Percentiles rank a stretch among this genome's conserved stretches.
Conservation (phyloP, 2,329 filamentous ascomycete species). For the Arthrobotrys musiformis region DNA sequence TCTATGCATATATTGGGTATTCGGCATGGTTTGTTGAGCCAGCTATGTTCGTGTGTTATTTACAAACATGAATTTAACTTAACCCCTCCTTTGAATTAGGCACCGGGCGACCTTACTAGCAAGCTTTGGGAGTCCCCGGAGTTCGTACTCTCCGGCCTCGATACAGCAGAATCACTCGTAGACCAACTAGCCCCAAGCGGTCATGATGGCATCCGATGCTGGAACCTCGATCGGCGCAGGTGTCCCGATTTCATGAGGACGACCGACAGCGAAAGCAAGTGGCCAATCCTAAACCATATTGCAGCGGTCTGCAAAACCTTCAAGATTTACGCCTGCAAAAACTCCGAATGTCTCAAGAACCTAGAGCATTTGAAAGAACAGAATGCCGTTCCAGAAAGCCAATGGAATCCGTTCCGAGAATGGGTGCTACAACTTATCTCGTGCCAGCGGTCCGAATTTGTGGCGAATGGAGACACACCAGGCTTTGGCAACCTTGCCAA, state of each 20-base stretch:
- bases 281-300: slow-evolving; percentile 16
- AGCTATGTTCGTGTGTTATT: neutral
- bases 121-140: neutral
- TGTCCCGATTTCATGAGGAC: neutral
- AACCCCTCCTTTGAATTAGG: neutral
- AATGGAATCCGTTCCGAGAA: slow-evolving; percentile 18
- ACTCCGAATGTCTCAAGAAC: neutral
- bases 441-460: neutral
- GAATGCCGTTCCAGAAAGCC: slow-evolving; percentile 4
- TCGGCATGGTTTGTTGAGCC: neutral
- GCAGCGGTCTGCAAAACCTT: slow-evolving; percentile 13
- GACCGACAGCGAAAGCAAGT: neutral
- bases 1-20: neutral
- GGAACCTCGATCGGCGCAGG: slow-evolving; percentile 20
- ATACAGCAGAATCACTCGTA: neutral
- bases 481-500: slow-evolving; percentile 1
- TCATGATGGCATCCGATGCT: neutral
- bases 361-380: neutral
- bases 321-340: slow-evolving; percentile 13
- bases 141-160: neutral
- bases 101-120: no score
- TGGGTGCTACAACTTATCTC: slow-evolving; percentile 21
- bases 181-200: neutral
- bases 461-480: neutral
- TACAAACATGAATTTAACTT: neutral